Percentiles rank a stretch among this genome's conserved stretches.
phyloP scores from a whole-genome alignment of 805 yeast genomes.

The Candida yuanshanica region DNA sequence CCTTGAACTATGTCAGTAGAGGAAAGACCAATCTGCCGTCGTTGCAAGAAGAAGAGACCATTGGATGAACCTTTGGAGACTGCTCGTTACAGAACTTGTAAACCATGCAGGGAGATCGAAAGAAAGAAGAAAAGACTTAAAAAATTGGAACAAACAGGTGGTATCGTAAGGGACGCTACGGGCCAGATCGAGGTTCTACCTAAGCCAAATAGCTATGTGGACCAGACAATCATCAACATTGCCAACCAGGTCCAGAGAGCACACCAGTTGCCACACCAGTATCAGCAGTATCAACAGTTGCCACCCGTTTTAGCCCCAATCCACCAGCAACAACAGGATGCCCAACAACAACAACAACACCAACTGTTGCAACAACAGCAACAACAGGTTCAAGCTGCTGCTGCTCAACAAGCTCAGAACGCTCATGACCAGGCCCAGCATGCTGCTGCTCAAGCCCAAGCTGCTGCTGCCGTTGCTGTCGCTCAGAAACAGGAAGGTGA shows the following conservation, averaged over 20 bases:
- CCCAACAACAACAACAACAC: constrained; percentile 6
- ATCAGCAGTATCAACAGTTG: constrained; percentile 1
- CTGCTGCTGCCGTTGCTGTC: constrained; percentile 7
- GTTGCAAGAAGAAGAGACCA: constrained; percentile 26
- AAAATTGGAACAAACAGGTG: constrained; percentile 10
- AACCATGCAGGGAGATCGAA: constrained; percentile 23
- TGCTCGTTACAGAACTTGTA: constrained; percentile 26
- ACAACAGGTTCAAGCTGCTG: constrained; percentile 8
- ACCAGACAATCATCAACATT: constrained; percentile 9
- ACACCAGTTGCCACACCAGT: constrained; percentile 4
- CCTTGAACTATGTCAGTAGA: constrained; percentile 1
- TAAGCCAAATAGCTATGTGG: constrained; percentile 6
- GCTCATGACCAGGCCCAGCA: constrained; percentile 5
- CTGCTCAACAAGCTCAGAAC: constrained; percentile 8
- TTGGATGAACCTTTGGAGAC: constrained; percentile 25
- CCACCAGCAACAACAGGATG: constrained; percentile 4
- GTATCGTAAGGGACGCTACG: constrained; percentile 1
- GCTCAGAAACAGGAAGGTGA: constrained; percentile 10
- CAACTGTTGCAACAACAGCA: constrained; percentile 9
- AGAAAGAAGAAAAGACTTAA: constrained; percentile 8
- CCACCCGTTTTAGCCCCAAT: constrained; percentile 3
- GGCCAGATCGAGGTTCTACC: constrained; percentile 6
- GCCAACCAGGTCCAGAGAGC: constrained; percentile 9
- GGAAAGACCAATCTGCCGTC: constrained; percentile 20
- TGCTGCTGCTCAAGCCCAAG: constrained; percentile 7